These are phyloP conservation scores for Dictyophora rubrovolvata DNA, from an alignment of 768 basidiomycete genomes.

Conservation along the genomic window DNA sequence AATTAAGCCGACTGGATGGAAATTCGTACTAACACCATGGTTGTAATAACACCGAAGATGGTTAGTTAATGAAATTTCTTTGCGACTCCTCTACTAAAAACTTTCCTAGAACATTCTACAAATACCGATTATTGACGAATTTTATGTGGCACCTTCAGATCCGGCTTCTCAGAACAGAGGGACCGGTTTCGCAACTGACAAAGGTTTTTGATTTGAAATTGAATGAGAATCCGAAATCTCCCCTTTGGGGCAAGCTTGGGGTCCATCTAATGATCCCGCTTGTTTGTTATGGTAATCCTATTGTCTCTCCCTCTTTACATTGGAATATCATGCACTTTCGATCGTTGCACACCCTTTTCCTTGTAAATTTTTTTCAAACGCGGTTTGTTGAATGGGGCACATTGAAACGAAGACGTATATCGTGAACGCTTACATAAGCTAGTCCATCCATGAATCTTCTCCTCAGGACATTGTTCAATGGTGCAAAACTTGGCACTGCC, in stretches of 20 bases:
- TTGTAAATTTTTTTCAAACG: not conserved
- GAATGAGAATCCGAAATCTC: too few species aligned
- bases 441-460: not conserved
- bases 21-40: slow-evolving; percentile 92
- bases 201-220: slow-evolving; percentile 52
- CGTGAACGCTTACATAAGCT: too few species aligned
- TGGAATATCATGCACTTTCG: too few species aligned
- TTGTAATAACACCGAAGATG: slow-evolving; percentile 92
- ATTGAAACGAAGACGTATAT: too few species aligned
- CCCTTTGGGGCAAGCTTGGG: too few species aligned
- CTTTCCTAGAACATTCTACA: slow-evolving; percentile 61
- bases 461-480: slow-evolving; percentile 3
- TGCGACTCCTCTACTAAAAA: not conserved
- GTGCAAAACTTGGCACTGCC: slow-evolving; percentile 48
- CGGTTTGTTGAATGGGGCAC: too few species aligned
- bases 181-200: slow-evolving; percentile 78
- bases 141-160: slow-evolving; percentile 80
- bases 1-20: slow-evolving; percentile 93
- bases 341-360: not conserved
- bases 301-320: too few species aligned
- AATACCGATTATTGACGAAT: slow-evolving; percentile 90
- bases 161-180: slow-evolving; percentile 58
- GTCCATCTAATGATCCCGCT: too few species aligned
- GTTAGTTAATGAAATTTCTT: not conserved
- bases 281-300: too few species aligned